A percentile compares a stretch with the other conserved stretches of the same genome.
These are phyloP conservation scores for Pseudopithomyces chartarum DNA, from an alignment of 2,329 filamentous ascomycete genomes.

Conservation along the genomic window DNA sequence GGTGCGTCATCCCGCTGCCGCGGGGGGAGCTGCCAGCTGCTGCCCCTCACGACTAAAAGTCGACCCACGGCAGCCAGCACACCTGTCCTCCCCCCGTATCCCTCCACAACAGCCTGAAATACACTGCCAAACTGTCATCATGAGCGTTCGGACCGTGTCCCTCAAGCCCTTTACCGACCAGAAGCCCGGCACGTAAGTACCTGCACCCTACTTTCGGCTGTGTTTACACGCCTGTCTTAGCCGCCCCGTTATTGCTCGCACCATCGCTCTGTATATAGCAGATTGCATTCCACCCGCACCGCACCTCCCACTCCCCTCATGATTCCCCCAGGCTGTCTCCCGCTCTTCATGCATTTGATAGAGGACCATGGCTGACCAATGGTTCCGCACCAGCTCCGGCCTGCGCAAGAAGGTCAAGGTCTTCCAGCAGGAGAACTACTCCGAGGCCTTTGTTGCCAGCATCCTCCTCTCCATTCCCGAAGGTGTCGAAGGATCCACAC, in stretches of 20 bases:
- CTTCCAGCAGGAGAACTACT: slow-evolving; percentile 95
- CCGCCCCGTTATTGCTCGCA: slow-evolving; percentile 20
- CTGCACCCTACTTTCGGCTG: slow-evolving; percentile 17
- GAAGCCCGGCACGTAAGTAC: slow-evolving; percentile 96
- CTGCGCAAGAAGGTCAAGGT: slow-evolving; percentile 99
- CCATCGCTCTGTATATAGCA: slow-evolving; percentile 13
- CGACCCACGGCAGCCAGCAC: slow-evolving; percentile 19
- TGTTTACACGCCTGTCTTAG: slow-evolving; percentile 17
- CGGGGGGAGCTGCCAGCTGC: slow-evolving; percentile 23
- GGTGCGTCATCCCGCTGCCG: slow-evolving; percentile 35
- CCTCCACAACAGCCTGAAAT: slow-evolving; percentile 26
- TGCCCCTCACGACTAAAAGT: slow-evolving; percentile 39
- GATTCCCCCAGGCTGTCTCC: slow-evolving; percentile 6
- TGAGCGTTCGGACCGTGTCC: slow-evolving; percentile 79
- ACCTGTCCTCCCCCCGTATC: slow-evolving; percentile 22
- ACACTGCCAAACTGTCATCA: slow-evolving; percentile 24
- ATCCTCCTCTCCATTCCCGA: slow-evolving; percentile 97
- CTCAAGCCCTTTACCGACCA: slow-evolving; percentile 91
- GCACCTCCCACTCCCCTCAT: slow-evolving; percentile 11
- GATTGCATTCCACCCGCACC: slow-evolving; percentile 17
- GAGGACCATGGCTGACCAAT: slow-evolving; percentile 32
- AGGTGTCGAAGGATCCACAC: slow-evolving; percentile 82
- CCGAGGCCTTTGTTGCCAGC: slow-evolving; percentile 91
- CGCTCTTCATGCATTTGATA: slow-evolving; percentile 15
- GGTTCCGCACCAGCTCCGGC: slow-evolving; percentile 71